phyloP scores from a whole-genome alignment of 2,329 filamentous ascomycete species.

The Fusarium kyushuense region DNA sequence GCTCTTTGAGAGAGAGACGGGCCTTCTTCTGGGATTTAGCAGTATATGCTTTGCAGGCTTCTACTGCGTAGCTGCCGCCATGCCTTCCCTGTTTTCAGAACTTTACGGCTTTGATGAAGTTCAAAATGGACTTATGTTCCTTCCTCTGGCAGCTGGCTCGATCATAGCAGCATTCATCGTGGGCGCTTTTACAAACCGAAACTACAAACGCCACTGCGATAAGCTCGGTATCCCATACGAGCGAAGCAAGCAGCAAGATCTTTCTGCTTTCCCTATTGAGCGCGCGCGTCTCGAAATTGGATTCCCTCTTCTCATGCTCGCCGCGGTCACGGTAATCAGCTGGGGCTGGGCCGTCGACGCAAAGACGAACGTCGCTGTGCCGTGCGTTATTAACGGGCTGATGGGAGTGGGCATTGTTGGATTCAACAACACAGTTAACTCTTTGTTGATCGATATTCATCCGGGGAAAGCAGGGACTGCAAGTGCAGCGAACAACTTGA shows the following conservation, averaged over 20 bases:
- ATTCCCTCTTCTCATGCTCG: conserved; percentile 63
- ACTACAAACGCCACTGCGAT: conserved; percentile 72
- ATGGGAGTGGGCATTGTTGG: conserved; percentile 64
- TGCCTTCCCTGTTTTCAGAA: conserved; percentile 57
- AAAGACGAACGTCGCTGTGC: conserved; percentile 58
- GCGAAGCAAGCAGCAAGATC: conserved; percentile 63
- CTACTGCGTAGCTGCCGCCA: conserved; percentile 60
- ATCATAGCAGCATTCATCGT: conserved; percentile 59
- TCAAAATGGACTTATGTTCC: conserved; percentile 65
- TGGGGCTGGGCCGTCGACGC: conserved; percentile 67
- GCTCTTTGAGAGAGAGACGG: conserved; percentile 57
- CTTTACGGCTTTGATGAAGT: conserved; percentile 72
- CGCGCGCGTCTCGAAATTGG: conserved; percentile 62
- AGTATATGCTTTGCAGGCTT: conserved; percentile 63
- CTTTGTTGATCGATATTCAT: conserved; percentile 68
- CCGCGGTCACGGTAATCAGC: conserved; percentile 59
- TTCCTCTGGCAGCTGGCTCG: conserved; percentile 64
- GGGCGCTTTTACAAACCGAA: conserved; percentile 73
- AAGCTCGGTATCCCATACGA: conserved; percentile 65
- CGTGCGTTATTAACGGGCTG: conserved; percentile 60
- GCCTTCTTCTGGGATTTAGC: conserved; percentile 59
- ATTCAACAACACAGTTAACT: conserved; percentile 65
- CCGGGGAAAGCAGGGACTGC: conserved; percentile 65
- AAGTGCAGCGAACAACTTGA: conserved; percentile 68
- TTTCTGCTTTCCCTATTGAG: conserved; percentile 65